Evolutionary conservation across 2,329 filamentous ascomycete species (phyloP), one percentile per base, ranked within the genome.

Genomic region (Fragosphaeria purpurea): DNA sequence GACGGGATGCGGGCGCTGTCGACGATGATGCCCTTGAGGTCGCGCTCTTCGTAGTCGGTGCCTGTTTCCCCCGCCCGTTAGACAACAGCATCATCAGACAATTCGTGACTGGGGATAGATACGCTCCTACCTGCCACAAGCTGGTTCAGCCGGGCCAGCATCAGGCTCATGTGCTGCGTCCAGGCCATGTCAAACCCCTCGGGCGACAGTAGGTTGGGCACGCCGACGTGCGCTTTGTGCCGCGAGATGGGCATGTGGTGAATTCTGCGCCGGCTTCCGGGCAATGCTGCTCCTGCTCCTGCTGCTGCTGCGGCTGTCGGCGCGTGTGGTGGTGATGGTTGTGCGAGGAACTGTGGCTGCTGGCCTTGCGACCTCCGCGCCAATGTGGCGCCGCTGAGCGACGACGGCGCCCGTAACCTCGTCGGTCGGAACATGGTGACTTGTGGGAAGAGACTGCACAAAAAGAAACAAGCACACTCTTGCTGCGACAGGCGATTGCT

Each of bases 1-100:
- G 76, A 75, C 43, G 91, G 85, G 62, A 93, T 80, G 67, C 89
- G 88, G 53, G 91, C 86, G 53, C 84, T 84, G 62, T 80, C 74
- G 62, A 91, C 74, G 62, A 86, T 69, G 62, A 95, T 82, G 44
- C 81, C 73, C 67, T 86, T 82, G 54, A 80, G 67, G 47, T 76
- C 70, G 58, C 76, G 51, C 35, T 50, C 50, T 30, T 83, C 83
- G 61, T 79, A 76, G 13, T 80, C 72, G 58, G 79, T 84, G 58
- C 79, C 85, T 88, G 33, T 11, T 10, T 2, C 4, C 5, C 12
- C n/a, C n/a, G n/a, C 39, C 13, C 8, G 32, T 42, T 7, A 4
- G 9, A n/a, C 22, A 22, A 22, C 22, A 22, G 22, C 22, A 22
- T 22, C 22, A 22, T 3, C 22, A 9, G 35, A 9, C 6, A 7